phyloP scores from a whole-genome alignment of 768 basidiomycete genomes.

The Kwoniella europaea region DNA sequence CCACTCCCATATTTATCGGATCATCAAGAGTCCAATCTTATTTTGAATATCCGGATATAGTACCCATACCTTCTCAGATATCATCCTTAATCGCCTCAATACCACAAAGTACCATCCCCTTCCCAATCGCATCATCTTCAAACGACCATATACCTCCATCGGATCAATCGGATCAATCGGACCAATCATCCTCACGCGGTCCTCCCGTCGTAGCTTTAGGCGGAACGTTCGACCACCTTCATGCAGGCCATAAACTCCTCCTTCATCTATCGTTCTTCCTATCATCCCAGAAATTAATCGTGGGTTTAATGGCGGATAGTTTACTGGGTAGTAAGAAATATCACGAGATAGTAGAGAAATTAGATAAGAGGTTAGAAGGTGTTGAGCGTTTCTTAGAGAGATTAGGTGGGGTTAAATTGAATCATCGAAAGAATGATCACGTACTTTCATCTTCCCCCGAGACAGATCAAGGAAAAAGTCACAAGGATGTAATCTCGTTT shows the following conservation, averaged over 20 bases:
- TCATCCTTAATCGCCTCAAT: neutral
- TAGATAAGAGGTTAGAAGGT: constrained; percentile 62
- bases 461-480: neutral
- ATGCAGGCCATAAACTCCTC: constrained; percentile 95
- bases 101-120: constrained; percentile 3
- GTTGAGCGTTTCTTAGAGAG: constrained; percentile 70
- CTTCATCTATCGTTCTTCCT: constrained; percentile 91
- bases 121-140: neutral
- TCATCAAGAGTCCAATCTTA: neutral
- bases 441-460: neutral
- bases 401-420: constrained; percentile 10
- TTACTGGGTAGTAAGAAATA: constrained; percentile 44
- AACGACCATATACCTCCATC: neutral
- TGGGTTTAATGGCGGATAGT: constrained; percentile 67
- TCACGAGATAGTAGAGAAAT: constrained; percentile 37
- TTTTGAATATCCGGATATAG: neutral
- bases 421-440: neutral
- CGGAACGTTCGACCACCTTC: constrained; percentile 97
- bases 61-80: constrained; percentile 10
- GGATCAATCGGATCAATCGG: neutral
- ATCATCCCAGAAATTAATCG: constrained; percentile 75
- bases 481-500: neutral
- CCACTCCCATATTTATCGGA: too few species aligned
- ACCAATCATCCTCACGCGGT: neutral
- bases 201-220: constrained; percentile 67